Evolutionary conservation across 75 land plant species (phyloP).

Genomic region (Azolla pinnata): DNA sequence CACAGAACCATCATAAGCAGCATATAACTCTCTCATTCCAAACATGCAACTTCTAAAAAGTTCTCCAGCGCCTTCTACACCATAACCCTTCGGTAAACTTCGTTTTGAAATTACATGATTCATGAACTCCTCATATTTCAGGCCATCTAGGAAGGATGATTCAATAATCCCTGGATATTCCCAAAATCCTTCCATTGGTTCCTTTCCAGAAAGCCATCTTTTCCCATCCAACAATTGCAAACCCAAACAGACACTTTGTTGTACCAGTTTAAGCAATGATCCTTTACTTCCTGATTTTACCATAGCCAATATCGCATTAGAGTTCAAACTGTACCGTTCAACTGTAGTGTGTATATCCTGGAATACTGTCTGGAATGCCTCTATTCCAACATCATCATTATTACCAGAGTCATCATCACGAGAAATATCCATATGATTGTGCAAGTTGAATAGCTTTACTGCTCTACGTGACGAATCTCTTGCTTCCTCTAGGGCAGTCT

Average conservation of each 20-base stretch:
- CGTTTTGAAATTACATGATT: slow-evolving; percentile 54
- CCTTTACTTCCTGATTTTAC: slow-evolving; percentile 81
- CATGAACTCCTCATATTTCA: slow-evolving; percentile 61
- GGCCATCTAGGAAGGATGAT: slow-evolving; percentile 58
- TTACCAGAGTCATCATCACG: too few relatives aligned
- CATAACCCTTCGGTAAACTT: slow-evolving; percentile 40
- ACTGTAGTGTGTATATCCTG: slow-evolving; percentile 27
- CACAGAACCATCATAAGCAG: slow-evolving; percentile 81
- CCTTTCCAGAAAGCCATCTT: slow-evolving; percentile 25
- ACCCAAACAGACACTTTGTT: slow-evolving; percentile 76
- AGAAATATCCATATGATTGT: neutral
- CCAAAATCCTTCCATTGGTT: slow-evolving; percentile 11
- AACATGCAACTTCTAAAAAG: slow-evolving; percentile 63
- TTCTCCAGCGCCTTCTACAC: slow-evolving; percentile 60
- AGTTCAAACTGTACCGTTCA: slow-evolving; percentile 17
- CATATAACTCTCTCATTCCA: slow-evolving; percentile 57
- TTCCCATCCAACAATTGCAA: slow-evolving; percentile 43
- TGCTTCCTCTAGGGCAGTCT: neutral
- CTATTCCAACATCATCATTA: too few relatives aligned
- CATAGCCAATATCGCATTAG: slow-evolving; percentile 69
- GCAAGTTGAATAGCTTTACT: neutral
- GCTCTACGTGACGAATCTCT: neutral
- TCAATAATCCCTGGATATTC: slow-evolving; percentile 41
- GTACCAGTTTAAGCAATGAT: slow-evolving; percentile 51
- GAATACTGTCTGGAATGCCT: slow-evolving; percentile 35